phyloP scores from a whole-genome alignment of 1,284 basidiomycete genomes.

The Ustilago vetiveriae region DNA sequence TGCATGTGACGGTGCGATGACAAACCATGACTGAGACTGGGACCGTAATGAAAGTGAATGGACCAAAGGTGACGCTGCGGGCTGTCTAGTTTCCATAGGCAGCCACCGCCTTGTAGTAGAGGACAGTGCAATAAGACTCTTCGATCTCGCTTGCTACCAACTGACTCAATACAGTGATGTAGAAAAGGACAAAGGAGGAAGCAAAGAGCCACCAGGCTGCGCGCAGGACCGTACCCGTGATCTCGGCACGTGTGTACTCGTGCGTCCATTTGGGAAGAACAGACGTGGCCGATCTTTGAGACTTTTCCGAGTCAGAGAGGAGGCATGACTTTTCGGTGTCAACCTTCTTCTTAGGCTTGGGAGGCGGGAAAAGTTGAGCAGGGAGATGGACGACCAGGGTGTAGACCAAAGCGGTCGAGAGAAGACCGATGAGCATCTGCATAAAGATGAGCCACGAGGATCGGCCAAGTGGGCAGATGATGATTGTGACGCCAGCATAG shows the following conservation, averaged over 20 bases:
- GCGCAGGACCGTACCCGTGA: slow-evolving; percentile 11
- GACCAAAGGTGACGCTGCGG: neutral
- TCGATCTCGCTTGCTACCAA: slow-evolving; percentile 29
- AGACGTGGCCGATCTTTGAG: neutral
- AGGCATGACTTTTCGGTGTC: slow-evolving; percentile 13
- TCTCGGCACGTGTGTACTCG: slow-evolving; percentile 20
- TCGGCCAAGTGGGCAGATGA: slow-evolving; percentile 23
- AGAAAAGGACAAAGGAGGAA: slow-evolving; percentile 29
- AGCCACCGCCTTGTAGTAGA: slow-evolving; percentile 15
- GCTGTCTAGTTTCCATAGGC: slow-evolving; percentile 17
- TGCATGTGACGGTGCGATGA: neutral
- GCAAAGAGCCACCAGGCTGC: slow-evolving; percentile 31
- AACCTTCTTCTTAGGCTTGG: slow-evolving; percentile 20
- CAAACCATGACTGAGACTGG: neutral
- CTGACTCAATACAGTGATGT: slow-evolving; percentile 31
- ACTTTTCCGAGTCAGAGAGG: slow-evolving; percentile 9
- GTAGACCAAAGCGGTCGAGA: slow-evolving; percentile 21
- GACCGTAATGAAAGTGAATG: neutral
- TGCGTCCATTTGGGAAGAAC: slow-evolving; percentile 11
- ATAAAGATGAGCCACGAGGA: slow-evolving; percentile 32
- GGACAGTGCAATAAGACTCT: slow-evolving; percentile 25
- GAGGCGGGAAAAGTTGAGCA: slow-evolving; percentile 20
- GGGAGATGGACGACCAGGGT: slow-evolving; percentile 17
- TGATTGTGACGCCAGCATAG: slow-evolving; percentile 14
- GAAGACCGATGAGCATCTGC: slow-evolving; percentile 19